Conservation (phyloP, 2,329 filamentous ascomycete genomes). For the Penicillium crustosum region DNA sequence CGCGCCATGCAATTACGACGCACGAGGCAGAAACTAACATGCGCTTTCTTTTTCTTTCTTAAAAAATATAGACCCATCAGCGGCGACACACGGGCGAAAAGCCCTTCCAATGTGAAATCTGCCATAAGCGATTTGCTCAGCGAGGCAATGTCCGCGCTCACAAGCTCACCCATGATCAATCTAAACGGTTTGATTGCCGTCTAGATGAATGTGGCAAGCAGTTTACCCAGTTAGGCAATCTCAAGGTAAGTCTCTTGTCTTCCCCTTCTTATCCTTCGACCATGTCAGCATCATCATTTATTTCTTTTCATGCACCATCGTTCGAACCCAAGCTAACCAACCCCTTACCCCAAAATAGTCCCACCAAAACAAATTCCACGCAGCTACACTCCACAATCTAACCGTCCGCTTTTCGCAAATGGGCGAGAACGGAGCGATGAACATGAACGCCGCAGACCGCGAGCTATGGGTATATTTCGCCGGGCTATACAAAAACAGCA, state of each 20-base stretch:
- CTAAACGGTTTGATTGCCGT: conserved; percentile 77
- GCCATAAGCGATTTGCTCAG: conserved; percentile 80
- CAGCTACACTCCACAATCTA: conserved; percentile 67
- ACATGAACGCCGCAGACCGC: conserved; percentile 66
- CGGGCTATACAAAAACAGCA: conserved; percentile 91
- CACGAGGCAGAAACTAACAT: conserved; percentile 6
- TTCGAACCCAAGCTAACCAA: conserved; percentile 7
- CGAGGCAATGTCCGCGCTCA: conserved; percentile 83
- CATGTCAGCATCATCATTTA: not conserved
- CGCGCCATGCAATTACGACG: not conserved
- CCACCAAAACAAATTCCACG: conserved; percentile 93
- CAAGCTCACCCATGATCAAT: conserved; percentile 72
- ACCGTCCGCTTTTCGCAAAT: conserved; percentile 69
- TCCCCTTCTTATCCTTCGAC: not conserved
- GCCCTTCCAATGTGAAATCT: conserved; percentile 76
- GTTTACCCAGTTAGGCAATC: conserved; percentile 86
- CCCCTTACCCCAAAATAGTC: conserved; percentile 52
- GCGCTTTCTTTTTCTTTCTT: not conserved
- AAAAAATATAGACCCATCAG: conserved; percentile 69
- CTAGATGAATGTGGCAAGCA: conserved; percentile 82
- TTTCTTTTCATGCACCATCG: not conserved
- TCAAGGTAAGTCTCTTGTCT: conserved; percentile 64
- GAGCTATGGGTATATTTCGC: conserved; percentile 83
- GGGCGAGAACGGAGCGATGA: conserved; percentile 61
- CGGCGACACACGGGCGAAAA: conserved; percentile 84